These are phyloP conservation scores for Beta corolliflora DNA, from an alignment of 179 eudicot species.

Conservation along the genomic window DNA sequence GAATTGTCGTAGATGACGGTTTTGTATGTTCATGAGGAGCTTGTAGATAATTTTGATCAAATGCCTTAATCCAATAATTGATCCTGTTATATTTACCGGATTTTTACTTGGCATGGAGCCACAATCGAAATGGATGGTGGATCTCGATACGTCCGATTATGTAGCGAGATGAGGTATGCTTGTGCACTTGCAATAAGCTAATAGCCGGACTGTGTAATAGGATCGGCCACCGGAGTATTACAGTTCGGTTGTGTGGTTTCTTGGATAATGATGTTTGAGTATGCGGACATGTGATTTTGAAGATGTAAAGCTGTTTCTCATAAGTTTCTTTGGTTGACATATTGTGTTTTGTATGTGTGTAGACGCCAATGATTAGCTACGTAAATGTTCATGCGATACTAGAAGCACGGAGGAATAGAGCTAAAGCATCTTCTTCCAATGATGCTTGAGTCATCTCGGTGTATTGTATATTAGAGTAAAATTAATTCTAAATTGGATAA, in stretches of 20 bases:
- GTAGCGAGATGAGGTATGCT: slow-evolving; percentile 92
- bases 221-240: no score
- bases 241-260: not conserved
- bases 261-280: not conserved
- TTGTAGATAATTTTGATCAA: not conserved
- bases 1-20: not conserved
- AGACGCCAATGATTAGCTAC: slow-evolving; percentile 98
- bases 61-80: not conserved
- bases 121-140: slow-evolving; percentile 88
- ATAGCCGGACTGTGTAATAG: not conserved
- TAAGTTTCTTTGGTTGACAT: not conserved
- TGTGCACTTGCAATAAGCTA: not conserved
- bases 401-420: slow-evolving; percentile 86
- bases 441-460: slow-evolving; percentile 75
- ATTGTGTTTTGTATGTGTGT: slow-evolving; percentile 18
- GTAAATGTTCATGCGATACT: slow-evolving; percentile 94
- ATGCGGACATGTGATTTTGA: not conserved
- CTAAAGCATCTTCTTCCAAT: slow-evolving; percentile 68
- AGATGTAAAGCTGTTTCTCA: not conserved
- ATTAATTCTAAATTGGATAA: not conserved
- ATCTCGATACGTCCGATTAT: slow-evolving; percentile 78
- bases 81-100: slow-evolving; percentile 41
- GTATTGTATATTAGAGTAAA: slow-evolving; percentile 32
- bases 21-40: not conserved
- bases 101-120: slow-evolving; percentile 98